These are phyloP conservation scores for Trametes sp. DNA, from an alignment of 1,284 basidiomycete species.

Conservation along the genomic window DNA sequence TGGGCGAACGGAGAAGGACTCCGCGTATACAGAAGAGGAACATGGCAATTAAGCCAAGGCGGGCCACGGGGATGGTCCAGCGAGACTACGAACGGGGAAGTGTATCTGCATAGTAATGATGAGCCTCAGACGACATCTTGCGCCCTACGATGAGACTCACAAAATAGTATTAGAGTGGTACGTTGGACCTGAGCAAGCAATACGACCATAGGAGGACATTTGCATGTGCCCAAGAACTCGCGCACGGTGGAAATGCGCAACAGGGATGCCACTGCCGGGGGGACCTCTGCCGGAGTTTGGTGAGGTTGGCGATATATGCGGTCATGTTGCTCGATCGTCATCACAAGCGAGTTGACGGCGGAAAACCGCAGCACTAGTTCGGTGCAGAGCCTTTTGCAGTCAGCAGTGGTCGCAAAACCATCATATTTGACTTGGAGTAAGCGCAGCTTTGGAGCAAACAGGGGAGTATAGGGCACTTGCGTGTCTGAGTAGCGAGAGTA, in stretches of 20 bases:
- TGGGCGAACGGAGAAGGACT: neutral
- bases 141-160: too few species aligned
- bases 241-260: neutral
- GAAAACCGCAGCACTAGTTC: neutral
- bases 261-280: neutral
- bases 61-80: too few species aligned
- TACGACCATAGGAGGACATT: too few species aligned
- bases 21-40: neutral
- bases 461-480: neutral
- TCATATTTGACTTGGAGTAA: neutral
- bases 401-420: neutral
- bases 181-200: too few species aligned
- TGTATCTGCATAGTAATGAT: too few species aligned
- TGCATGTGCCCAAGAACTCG: neutral
- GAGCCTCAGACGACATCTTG: too few species aligned
- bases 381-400: neutral
- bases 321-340: neutral
- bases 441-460: neutral
- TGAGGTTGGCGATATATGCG: too few species aligned
- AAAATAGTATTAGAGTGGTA: too few species aligned
- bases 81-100: too few species aligned
- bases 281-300: neutral
- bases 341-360: too few species aligned
- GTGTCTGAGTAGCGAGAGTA: neutral
- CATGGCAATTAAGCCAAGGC: too few species aligned